phyloP scores from a whole-genome alignment of 176 grass and related monocot species.

The Pontederia crassipes region DNA sequence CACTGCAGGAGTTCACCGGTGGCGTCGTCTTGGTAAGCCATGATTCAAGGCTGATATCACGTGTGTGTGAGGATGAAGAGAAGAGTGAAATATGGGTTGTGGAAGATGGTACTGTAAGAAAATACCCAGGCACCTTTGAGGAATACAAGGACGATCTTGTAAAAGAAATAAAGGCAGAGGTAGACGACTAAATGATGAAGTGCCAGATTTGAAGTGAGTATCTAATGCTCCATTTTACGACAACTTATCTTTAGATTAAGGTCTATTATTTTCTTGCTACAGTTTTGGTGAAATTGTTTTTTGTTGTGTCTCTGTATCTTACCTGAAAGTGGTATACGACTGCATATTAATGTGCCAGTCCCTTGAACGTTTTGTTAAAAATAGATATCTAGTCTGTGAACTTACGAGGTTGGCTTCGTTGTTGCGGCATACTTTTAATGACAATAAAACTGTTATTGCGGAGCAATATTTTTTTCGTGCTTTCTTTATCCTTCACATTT shows the following conservation, averaged over 20 bases:
- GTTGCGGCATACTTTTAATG: too few species aligned
- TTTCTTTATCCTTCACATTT: too few species aligned
- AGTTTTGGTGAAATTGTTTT: neutral
- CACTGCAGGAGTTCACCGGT: conserved; percentile 86
- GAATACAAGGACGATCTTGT: conserved; percentile 96
- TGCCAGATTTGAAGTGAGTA: conserved; percentile 23
- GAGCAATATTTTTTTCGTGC: too few species aligned
- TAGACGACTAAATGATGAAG: conserved; percentile 34
- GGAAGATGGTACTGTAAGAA: conserved; percentile 79
- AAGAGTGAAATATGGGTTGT: conserved; percentile 94
- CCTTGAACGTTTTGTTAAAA: too few species aligned
- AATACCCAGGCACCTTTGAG: conserved; percentile 66
- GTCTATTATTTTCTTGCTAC: neutral
- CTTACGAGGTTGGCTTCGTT: too few species aligned
- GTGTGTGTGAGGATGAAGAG: conserved; percentile 80
- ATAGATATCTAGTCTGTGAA: too few species aligned
- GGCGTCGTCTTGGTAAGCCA: conserved; percentile 93
- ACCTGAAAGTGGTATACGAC: too few species aligned
- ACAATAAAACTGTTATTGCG: too few species aligned
- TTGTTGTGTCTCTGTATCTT: neutral
- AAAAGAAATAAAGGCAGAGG: conserved; percentile 87
- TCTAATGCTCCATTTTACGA: conserved; percentile 32
- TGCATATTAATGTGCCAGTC: too few species aligned
- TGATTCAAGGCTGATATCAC: conserved; percentile 77
- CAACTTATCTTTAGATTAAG: neutral